These are phyloP conservation scores for Mimosa bimucronata DNA, from an alignment of 306 rosid species.

Conservation along the genomic window DNA sequence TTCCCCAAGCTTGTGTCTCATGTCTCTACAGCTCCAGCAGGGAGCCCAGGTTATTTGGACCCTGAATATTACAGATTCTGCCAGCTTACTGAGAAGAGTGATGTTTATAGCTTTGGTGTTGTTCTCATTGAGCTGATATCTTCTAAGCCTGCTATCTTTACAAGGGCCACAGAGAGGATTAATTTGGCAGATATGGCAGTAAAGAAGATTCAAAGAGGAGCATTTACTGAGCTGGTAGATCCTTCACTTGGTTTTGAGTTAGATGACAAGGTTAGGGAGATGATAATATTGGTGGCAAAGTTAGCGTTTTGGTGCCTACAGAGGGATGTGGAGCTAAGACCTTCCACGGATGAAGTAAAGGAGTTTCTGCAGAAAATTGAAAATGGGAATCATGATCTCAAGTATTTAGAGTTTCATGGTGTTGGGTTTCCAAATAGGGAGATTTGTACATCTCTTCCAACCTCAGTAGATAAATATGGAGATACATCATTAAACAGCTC, in stretches of 20 bases:
- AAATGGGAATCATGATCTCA: too few species aligned
- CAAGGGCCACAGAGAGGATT: too few species aligned
- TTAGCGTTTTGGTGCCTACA: slow-evolving; percentile 48
- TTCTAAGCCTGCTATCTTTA: too few species aligned
- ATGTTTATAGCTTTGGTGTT: slow-evolving; percentile 58
- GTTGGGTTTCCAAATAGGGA: background rate
- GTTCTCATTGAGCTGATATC: too few species aligned
- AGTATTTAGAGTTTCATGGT: too few species aligned
- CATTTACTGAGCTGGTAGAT: too few species aligned
- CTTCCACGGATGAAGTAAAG: slow-evolving; percentile 40
- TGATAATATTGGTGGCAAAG: slow-evolving; percentile 36
- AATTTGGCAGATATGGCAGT: too few species aligned
- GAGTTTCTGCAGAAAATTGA: too few species aligned
- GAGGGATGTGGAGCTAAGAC: slow-evolving; percentile 39
- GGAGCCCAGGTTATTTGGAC: slow-evolving; percentile 49
- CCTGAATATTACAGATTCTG: slow-evolving; percentile 38
- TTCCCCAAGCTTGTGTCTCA: slow-evolving; percentile 39
- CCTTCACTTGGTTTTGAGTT: slow-evolving; percentile 58
- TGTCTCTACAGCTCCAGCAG: slow-evolving; percentile 52
- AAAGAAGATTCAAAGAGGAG: too few species aligned
- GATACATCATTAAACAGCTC: slow-evolving; percentile 1
- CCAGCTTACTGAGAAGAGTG: slow-evolving; percentile 46
- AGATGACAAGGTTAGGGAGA: slow-evolving; percentile 40
- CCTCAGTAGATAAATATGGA: background rate
- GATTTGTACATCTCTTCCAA: background rate